These are phyloP conservation scores for Trichoderma gamsii DNA, from an alignment of 495 filamentous ascomycete species.

Conservation along the genomic window DNA sequence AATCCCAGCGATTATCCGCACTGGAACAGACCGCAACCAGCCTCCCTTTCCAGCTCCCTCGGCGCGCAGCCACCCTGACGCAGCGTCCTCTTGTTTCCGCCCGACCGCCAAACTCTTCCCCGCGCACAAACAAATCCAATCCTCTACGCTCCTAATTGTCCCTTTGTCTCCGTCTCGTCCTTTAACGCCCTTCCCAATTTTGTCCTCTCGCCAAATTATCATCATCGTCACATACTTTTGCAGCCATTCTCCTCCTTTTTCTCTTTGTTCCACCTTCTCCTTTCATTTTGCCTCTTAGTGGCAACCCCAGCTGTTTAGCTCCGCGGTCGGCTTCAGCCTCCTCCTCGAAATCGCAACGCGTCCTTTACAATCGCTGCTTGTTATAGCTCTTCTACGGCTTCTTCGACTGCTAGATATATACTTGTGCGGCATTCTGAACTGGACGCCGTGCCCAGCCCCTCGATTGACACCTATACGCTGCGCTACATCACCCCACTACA, in stretches of 20 bases:
- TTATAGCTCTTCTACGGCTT: neutral
- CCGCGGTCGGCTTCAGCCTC: neutral
- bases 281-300: neutral
- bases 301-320: conserved; percentile 1
- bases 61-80: neutral
- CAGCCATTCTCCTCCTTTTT: neutral
- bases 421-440: neutral
- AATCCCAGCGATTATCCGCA: neutral
- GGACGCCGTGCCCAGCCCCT: neutral
- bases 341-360: conserved; percentile 5
- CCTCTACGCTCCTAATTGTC: neutral
- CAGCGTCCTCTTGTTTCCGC: conserved; percentile 2
- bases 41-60: neutral
- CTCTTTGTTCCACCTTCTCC: neutral
- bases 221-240: neutral
- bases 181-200: neutral
- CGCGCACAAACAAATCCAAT: neutral
- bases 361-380: neutral
- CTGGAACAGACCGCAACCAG: neutral
- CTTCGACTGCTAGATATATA: neutral
- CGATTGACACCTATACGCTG: neutral
- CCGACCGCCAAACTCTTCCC: neutral
- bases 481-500: neutral
- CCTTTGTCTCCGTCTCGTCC: neutral
- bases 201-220: neutral